These are phyloP conservation scores for Cucurbita moschata DNA, from an alignment of 306 rosid species.

Conservation along the genomic window DNA sequence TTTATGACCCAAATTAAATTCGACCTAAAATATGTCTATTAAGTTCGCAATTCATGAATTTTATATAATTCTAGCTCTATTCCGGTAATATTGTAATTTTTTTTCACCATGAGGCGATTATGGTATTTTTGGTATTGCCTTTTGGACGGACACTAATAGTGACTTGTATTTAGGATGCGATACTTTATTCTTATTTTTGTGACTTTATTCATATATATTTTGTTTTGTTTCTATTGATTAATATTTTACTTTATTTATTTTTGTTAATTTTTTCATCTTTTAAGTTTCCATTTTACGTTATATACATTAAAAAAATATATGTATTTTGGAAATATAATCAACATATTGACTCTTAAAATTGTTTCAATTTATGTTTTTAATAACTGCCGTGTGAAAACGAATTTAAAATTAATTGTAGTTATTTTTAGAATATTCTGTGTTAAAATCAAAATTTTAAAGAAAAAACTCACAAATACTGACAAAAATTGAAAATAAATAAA, in stretches of 20 bases:
- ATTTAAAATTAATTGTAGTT: neutral
- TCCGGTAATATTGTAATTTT: neutral
- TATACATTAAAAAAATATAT: neutral
- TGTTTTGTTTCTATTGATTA: neutral
- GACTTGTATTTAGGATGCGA: slow-evolving; percentile 25
- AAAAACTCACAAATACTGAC: too few species aligned
- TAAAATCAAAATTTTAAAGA: too few species aligned
- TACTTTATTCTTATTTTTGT: slow-evolving; percentile 10
- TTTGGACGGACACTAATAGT: slow-evolving; percentile 7
- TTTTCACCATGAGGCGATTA: neutral
- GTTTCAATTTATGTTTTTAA: neutral
- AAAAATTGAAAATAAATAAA: too few species aligned
- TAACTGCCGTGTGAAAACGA: neutral
- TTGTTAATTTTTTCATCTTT: neutral
- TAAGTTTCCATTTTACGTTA: neutral
- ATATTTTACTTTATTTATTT: neutral
- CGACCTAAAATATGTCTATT: neutral
- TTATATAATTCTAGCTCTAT: neutral
- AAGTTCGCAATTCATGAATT: too few species aligned
- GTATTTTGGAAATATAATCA: neutral
- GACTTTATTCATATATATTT: neutral
- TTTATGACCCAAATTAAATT: neutral
- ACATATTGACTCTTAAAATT: neutral
- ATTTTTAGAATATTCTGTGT: too few species aligned
- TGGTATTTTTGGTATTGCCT: neutral